Evolutionary conservation across 2,329 filamentous ascomycete species (phyloP), one percentile per base, ranked within the genome.

Genomic region (Penicillium sp.): DNA sequence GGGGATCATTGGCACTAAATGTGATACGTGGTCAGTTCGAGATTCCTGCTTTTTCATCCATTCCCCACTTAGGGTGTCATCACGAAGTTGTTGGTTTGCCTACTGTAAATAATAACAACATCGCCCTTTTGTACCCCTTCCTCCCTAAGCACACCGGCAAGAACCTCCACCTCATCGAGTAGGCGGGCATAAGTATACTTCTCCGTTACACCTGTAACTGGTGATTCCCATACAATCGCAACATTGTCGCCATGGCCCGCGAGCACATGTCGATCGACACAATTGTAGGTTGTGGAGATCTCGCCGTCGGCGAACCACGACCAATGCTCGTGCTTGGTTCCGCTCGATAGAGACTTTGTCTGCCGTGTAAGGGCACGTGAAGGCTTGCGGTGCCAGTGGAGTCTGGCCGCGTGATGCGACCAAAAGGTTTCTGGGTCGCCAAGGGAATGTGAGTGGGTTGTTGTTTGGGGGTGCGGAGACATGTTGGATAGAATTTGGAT

Each of bases 221-320:
- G 91, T 63, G 89, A 93, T 72, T 97, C 92, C 81, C 90, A 97
- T 66, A 89, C 85, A 57, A 97, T 89, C 23, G 92, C 93, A 0
- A 87, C 81, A 49, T 82, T 78, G 45, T 88, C 81, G 15, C 92
- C 92, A 63, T 87, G 80, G n/a, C 92, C 91, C 6, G 84, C 85
- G 36, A 84, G 77, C n/a, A 97, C 91, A 75, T 97, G 92, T 15
- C 92, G 83, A 74, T 96, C 92, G 15, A 97, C 79, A 71, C 91
- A 95, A 72, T 97, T 97, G 79, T 91, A 96, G 65, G 89, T 91
- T 0, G 91, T 96, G 39, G 89, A 94, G 65, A 97, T 90, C 77
- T 94, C 87, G 60, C 92, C 93, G 61, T 86, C 90, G 0, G 90
- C 85, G 65, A 96, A 97, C 93, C 93, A 97, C 61, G 86, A 84